Base-by-base conservation (phyloP, 2,329 filamentous ascomycete genomes). In the Fusarium papillatum region DNA sequence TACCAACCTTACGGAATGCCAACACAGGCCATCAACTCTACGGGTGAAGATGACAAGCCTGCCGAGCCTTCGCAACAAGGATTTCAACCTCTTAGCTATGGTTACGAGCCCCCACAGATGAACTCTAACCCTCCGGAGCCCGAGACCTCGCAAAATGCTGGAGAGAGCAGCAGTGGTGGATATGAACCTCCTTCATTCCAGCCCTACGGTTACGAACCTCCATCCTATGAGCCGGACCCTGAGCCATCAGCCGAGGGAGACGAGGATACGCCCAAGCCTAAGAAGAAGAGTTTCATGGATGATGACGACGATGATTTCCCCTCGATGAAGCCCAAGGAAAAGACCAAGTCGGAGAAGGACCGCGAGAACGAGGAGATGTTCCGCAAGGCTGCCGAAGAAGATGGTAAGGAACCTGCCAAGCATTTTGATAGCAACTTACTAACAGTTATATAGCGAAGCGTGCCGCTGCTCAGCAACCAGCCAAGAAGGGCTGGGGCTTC, bases 341-440 rank as follows among this genome's bases (percentile, higher is more conserved):
- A 94, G 82, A 89, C 85, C 3, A 92, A 93, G 82, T 86, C 89
- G 46, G 92, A 94, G 16, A 93, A 92, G 79, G 95, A 97, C 79
- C 90, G 91, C 29, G 94, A 95, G 82, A 95, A 96, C 60, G 93
- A 95, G 69, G 96, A 97, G 79, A 92, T 95, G 82, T 95, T 98
- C 87, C 91, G 92, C 67, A 95, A 93, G 83, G 95, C 95, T 31
- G 96, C 95, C 1, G 95, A 94, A 80, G 91, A 93, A 84, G 92
- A 93, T 85, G 90, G 91, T 92, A 83, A 88, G 90, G 80, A 19
- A 26, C 8, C 7, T 14, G 13, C 38, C 13, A 24, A 13, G 3
- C 13, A 16, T 34, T 19, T 26, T 59, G 31, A 34, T 46, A 41
- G 4, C 4, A 24, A 7, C 9, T 11, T 26, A 53, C 76, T 79